Conservation (phyloP, 139 green algal genomes). For the Gonium pectorale region DNA sequence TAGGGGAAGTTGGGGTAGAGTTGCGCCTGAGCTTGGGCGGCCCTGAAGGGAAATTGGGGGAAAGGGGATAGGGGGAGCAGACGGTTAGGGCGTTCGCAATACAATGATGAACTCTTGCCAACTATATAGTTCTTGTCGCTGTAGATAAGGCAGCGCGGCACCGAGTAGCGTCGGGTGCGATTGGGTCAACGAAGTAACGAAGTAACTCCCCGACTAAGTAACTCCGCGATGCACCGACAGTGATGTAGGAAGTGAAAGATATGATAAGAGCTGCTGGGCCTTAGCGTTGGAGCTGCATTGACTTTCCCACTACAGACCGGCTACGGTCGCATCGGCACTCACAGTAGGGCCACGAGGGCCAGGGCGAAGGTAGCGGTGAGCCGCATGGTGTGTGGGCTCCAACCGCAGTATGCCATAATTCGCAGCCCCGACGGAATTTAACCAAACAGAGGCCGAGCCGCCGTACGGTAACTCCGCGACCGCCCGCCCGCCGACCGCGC, state of each 20-base stretch:
- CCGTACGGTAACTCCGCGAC: background rate
- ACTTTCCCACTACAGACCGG: too few species aligned
- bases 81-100: too few species aligned
- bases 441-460: background rate
- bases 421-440: background rate
- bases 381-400: conserved; percentile 2
- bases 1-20: conserved; percentile 1
- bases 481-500: background rate
- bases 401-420: background rate
- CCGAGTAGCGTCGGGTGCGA: background rate
- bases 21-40: background rate
- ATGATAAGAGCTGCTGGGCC: background rate
- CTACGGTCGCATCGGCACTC: background rate
- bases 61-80: background rate
- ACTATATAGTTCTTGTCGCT: too few species aligned
- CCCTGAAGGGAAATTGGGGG: background rate
- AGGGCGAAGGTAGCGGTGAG: background rate
- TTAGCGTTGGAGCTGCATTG: background rate
- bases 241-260: background rate
- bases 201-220: background rate
- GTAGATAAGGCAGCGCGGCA: too few species aligned
- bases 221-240: background rate
- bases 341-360: background rate
- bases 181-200: background rate
- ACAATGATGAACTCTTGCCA: background rate